These are phyloP conservation scores for Rhizomucor pusillus DNA, from an alignment of 371 early-diverging fungal genomes.

Conservation along the genomic window DNA sequence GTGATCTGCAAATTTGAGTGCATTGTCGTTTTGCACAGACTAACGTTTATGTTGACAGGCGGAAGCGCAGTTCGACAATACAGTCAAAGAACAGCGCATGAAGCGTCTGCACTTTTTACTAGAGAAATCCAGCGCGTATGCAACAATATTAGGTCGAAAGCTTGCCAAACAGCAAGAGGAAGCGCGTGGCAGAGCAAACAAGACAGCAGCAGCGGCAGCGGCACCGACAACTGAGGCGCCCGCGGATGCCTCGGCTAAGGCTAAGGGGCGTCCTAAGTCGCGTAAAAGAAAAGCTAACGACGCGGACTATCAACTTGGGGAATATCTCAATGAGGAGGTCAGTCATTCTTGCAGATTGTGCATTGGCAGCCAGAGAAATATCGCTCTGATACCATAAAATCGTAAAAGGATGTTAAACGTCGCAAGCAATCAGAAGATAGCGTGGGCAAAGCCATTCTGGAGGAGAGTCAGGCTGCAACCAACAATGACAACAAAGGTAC, in stretches of 20 bases:
- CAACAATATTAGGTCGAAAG: conserved; percentile 74
- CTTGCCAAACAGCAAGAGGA: conserved; percentile 78
- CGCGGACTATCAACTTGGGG: conserved; percentile 52
- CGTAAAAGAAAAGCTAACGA: conserved; percentile 46
- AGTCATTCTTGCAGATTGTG: neutral
- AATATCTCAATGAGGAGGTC: conserved; percentile 60
- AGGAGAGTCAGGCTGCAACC: conserved; percentile 16
- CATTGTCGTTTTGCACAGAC: neutral
- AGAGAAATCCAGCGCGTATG: conserved; percentile 81
- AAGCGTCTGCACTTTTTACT: conserved; percentile 79
- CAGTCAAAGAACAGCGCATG: conserved; percentile 67
- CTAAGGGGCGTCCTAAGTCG: conserved; percentile 19
- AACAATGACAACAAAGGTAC: conserved; percentile 4
- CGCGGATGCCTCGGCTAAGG: conserved; percentile 5
- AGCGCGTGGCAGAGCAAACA: conserved; percentile 51
- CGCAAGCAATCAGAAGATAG: conserved; percentile 32
- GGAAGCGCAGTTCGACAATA: conserved; percentile 52
- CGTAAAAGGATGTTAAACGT: conserved; percentile 39
- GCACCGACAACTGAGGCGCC: neutral
- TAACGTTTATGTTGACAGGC: conserved; percentile 34
- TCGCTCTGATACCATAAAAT: no score
- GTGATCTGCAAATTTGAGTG: no score
- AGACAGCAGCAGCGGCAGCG: conserved; percentile 11
- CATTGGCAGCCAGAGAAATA: neutral
- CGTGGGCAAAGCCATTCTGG: conserved; percentile 30